Conservation (phyloP, 2,329 filamentous ascomycete genomes). For the Neocucurbitaria cava region DNA sequence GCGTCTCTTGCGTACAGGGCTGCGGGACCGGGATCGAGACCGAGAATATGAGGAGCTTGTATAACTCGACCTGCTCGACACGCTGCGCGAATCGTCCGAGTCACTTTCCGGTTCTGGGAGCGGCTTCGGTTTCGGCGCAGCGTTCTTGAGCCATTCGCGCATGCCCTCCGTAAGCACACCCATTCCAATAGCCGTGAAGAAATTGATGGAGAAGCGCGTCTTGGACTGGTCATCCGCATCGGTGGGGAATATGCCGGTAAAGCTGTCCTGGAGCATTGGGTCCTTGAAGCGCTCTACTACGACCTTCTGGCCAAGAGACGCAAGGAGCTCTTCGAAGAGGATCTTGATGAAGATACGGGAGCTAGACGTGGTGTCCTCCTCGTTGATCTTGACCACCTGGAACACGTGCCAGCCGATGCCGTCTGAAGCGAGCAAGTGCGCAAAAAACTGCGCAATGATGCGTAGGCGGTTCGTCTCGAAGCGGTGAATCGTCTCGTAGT, state of each 20-base stretch:
- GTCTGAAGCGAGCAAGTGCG: slow-evolving; percentile 85
- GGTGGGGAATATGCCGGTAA: slow-evolving; percentile 86
- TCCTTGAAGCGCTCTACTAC: slow-evolving; percentile 82
- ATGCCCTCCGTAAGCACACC: slow-evolving; percentile 93
- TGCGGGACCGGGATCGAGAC: slow-evolving; percentile 22
- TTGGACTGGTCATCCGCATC: slow-evolving; percentile 83
- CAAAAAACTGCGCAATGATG: slow-evolving; percentile 95
- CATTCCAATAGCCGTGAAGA: slow-evolving; percentile 98
- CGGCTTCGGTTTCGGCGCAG: slow-evolving; percentile 80
- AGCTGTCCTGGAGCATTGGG: slow-evolving; percentile 71
- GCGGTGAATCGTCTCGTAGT: slow-evolving; percentile 97
- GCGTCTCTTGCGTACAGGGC: slow-evolving; percentile 24
- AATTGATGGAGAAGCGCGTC: slow-evolving; percentile 97
- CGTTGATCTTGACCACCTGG: slow-evolving; percentile 84
- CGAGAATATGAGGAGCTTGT: slow-evolving; percentile 36
- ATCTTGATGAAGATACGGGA: slow-evolving; percentile 99
- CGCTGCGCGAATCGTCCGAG: slow-evolving; percentile 41
- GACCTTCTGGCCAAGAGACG: slow-evolving; percentile 84
- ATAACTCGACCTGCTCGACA: slow-evolving; percentile 45
- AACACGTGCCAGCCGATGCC: slow-evolving; percentile 93
- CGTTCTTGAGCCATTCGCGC: slow-evolving; percentile 85
- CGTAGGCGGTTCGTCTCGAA: slow-evolving; percentile 95
- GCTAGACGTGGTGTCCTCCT: slow-evolving; percentile 95
- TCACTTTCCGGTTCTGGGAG: slow-evolving; percentile 45
- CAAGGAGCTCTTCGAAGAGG: slow-evolving; percentile 87